Base-by-base conservation (phyloP, 164 flowering plant species). In the Umbellularia californica region DNA sequence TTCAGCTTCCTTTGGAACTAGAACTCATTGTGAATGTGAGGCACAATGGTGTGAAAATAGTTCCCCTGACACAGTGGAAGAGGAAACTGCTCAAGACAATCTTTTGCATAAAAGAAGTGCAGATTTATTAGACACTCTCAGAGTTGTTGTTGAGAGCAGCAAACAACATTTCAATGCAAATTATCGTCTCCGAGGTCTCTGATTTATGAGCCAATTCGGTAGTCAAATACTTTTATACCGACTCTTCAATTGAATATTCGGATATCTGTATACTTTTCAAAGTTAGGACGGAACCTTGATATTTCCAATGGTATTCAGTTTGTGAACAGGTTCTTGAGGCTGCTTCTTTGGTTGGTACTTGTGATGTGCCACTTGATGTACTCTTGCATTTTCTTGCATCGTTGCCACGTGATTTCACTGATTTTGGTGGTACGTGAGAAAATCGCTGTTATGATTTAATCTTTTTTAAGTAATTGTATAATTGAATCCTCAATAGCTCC, bases 81-180 rank as follows among this genome's bases (percentile, higher is more conserved):
- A 50, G 65, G 79, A 80, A 50, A 79, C 78, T 72, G 63, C 74
- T 69, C 65, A 67, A 62, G 82, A 77, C 50, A 72, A 65, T 70
- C 52, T 11, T 55, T 55, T 66, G 65, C 75, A 64, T 12, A 72
- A 77, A 79, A 77, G 73, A 25, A 82, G 77, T 67, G 72, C 78
- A 71, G 82, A 79, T 14, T 79, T 92, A 50, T 77, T 95, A 78
- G 97, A 92, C 79, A 75, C 75, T 76, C 77, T 93, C 70, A 85
- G 90, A 78, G 87, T 82, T 86, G 76, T 94, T 70, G 69, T 94
- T 58, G 95, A 93, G 81, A 87, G 85, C 82, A 82, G 97, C 85
- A 93, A 89, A 82, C 97, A 93, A 70, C 99, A 96, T 83, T 96
- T 93, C 79, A 96, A 96, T 84, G 88, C 87, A 63, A 87, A 83